These are phyloP conservation scores for Suillus luteus DNA, from an alignment of 768 basidiomycete species.

Conservation along the genomic window DNA sequence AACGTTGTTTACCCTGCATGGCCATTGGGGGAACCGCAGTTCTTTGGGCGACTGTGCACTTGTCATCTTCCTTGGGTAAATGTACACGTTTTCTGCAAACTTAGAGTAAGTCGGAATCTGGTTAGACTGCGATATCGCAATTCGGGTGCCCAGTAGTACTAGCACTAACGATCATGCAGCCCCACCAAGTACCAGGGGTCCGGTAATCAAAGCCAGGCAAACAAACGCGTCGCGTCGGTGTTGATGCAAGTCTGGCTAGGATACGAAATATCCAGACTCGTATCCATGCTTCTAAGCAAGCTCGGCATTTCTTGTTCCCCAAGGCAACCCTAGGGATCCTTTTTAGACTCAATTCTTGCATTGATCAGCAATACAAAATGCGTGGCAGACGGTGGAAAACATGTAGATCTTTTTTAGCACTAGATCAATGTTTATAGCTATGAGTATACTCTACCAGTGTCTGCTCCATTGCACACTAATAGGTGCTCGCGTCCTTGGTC, in stretches of 20 bases:
- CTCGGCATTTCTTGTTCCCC: background rate
- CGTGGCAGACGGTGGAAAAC: background rate
- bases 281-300: background rate
- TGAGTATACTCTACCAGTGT: background rate
- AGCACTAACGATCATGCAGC: background rate
- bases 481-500: slow-evolving; percentile 47
- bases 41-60: background rate
- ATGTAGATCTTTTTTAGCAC: background rate
- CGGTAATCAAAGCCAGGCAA: slow-evolving; percentile 35
- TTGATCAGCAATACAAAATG: background rate
- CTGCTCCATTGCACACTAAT: slow-evolving; percentile 17
- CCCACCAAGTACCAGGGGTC: slow-evolving; percentile 21
- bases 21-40: background rate
- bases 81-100: slow-evolving; percentile 14
- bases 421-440: background rate
- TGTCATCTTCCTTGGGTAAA: slow-evolving; percentile 7
- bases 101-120: slow-evolving; percentile 5
- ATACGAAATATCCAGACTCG: background rate
- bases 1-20: background rate
- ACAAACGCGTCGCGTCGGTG: slow-evolving; percentile 53
- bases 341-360: background rate
- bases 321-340: background rate
- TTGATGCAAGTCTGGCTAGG: slow-evolving; percentile 16
- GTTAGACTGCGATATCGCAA: slow-evolving; percentile 9
- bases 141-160: slow-evolving; percentile 11